A percentile compares a stretch with the other conserved stretches of the same genome.
Conservation (phyloP, 2,329 filamentous ascomycete species). For the Daldinia sp. region DNA sequence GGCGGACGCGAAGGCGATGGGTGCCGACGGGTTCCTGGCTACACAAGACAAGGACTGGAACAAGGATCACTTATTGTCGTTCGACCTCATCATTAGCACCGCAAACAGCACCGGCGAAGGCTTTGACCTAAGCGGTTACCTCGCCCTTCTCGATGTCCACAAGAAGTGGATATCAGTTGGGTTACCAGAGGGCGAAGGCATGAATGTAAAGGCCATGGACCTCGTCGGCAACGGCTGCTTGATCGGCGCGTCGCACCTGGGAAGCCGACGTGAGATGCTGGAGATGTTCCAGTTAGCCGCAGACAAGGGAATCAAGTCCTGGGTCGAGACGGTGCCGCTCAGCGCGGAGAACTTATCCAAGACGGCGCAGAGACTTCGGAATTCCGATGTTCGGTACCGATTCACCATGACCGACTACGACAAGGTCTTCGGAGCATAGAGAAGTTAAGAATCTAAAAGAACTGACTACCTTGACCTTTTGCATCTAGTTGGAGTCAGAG, state of each 20-base stretch:
- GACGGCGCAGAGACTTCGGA: slow-evolving; percentile 76
- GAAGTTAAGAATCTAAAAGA: background rate
- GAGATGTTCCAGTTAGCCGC: slow-evolving; percentile 79
- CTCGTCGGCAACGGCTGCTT: slow-evolving; percentile 81
- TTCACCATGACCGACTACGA: slow-evolving; percentile 80
- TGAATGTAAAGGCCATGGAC: slow-evolving; percentile 77
- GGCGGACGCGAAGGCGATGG: slow-evolving; percentile 68
- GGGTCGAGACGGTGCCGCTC: slow-evolving; percentile 81
- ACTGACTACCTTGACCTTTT: background rate
- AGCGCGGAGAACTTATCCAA: slow-evolving; percentile 76
- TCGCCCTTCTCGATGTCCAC: slow-evolving; percentile 84
- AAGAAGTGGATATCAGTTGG: slow-evolving; percentile 84
- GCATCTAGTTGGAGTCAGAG: background rate
- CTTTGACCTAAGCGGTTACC: slow-evolving; percentile 78
- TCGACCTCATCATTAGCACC: slow-evolving; percentile 82
- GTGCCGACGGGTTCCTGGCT: slow-evolving; percentile 71
- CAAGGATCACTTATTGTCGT: slow-evolving; percentile 69
- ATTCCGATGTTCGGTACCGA: slow-evolving; percentile 79
- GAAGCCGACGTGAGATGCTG: slow-evolving; percentile 76
- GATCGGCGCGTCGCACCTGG: slow-evolving; percentile 78
- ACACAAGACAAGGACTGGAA: slow-evolving; percentile 70
- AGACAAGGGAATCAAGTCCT: slow-evolving; percentile 75
- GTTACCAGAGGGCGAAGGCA: slow-evolving; percentile 80
- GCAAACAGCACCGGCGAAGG: slow-evolving; percentile 75
- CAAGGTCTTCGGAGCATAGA: slow-evolving; percentile 70